Evolutionary conservation across 768 basidiomycete genomes (phyloP), one percentile per base, ranked within the genome.

Genomic region (Hydnomerulius pinastri): DNA sequence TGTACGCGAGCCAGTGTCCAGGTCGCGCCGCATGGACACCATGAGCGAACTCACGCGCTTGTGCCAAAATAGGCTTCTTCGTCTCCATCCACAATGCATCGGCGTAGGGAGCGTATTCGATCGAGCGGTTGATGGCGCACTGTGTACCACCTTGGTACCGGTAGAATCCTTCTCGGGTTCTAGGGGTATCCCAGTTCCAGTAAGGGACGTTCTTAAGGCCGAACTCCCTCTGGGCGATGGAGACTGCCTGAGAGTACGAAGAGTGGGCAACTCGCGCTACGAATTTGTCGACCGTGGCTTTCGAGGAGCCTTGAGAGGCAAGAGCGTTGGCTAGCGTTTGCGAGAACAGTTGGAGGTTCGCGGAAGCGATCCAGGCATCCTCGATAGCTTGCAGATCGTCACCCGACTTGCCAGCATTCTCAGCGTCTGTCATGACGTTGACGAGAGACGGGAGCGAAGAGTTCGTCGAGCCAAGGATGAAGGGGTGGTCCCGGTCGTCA

Each of bases 61-160:
- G 97, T 3, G 83, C 71, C 44, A 95, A 73, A 68, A 98, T 95
- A 12, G 97, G 97, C 59, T 82, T 87, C 77, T 93, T 92, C 39
- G 97, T 99, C 77, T 95, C 92, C 93, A 95, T 95, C 92, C 92
- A 94, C 58, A 95, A 63, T 47, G 91, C 71, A 69, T 95, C 93
- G 43, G 92, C 90, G 69, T 95, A 94, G 3, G 95, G 96, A 24
- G 93, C 93, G 62, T 92, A 98, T 23, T 92, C 93, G 51, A 94
- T 77, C 15, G 89, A 90, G 51, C 96, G 91, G 71, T 90, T 87
- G 62, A 98, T 80, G 9, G 94, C 94, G 64, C 93, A 95, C 65
- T 91, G 85, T 4, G 95, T 98, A 7, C 96, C 96, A 53, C 96
- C 95, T 70, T 95, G 91, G 77, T 96, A 98, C 56, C 96, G 85